These are phyloP conservation scores for Chaetomidium leptoderma DNA, from an alignment of 495 filamentous ascomycete genomes.

Conservation along the genomic window DNA sequence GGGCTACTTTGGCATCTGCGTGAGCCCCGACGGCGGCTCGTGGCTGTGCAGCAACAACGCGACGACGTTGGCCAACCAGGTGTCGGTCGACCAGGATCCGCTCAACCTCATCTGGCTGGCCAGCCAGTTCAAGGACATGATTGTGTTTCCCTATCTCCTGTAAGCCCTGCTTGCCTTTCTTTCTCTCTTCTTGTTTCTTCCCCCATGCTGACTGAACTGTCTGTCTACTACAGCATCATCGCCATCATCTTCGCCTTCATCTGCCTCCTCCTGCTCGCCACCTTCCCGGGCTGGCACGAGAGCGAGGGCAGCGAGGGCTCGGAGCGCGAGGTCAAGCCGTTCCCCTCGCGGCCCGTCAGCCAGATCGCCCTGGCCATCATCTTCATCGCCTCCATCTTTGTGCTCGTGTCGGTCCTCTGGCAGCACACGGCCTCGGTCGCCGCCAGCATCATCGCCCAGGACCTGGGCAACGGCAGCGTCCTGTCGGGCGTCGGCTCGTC, in stretches of 20 bases:
- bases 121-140: slow-evolving; percentile 73
- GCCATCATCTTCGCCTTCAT: slow-evolving; percentile 78
- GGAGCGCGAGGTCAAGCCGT: slow-evolving; percentile 72
- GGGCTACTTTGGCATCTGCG: slow-evolving; percentile 68
- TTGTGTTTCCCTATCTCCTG: slow-evolving; percentile 77
- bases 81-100: slow-evolving; percentile 68
- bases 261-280: slow-evolving; percentile 68
- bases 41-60: slow-evolving; percentile 78
- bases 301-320: slow-evolving; percentile 60
- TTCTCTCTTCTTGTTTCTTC: too few species aligned
- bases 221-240: slow-evolving; percentile 55
- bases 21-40: slow-evolving; percentile 64
- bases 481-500: slow-evolving; percentile 81
- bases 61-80: slow-evolving; percentile 63
- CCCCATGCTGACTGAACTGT: background rate
- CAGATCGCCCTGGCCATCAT: slow-evolving; percentile 74
- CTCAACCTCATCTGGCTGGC: slow-evolving; percentile 78
- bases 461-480: slow-evolving; percentile 91
- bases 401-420: slow-evolving; percentile 70
- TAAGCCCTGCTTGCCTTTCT: slow-evolving; percentile 31
- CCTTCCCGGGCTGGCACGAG: slow-evolving; percentile 79
- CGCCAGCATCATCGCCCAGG: slow-evolving; percentile 86
- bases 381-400: slow-evolving; percentile 73
- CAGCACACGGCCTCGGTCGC: slow-evolving; percentile 92
- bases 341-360: slow-evolving; percentile 67